Evolutionary conservation across 179 eudicot species (phyloP).

Genomic region (Silene noctiflora): DNA sequence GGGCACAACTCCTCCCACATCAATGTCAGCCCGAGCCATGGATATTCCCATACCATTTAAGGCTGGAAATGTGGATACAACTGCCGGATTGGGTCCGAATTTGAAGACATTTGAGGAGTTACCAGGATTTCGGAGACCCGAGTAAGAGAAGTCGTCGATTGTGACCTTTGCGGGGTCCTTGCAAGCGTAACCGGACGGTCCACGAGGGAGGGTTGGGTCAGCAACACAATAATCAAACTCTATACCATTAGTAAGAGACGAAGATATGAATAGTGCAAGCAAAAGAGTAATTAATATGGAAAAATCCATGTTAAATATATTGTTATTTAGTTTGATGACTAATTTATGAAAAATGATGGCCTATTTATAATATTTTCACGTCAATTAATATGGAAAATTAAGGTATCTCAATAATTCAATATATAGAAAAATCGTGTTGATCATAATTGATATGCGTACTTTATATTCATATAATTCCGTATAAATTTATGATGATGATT

Average conservation of each 20-base stretch:
- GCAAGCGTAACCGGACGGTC: not conserved
- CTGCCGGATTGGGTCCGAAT: not conserved
- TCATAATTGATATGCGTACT: no score
- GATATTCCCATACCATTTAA: slow-evolving; percentile 1
- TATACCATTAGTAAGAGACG: not conserved
- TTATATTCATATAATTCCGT: no score
- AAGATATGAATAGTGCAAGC: not conserved
- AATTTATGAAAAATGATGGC: no score
- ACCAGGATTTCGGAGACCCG: not conserved
- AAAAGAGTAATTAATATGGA: not conserved
- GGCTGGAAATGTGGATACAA: not conserved
- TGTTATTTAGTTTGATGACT: no score
- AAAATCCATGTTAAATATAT: not conserved
- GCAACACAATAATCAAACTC: not conserved
- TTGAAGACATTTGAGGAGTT: not conserved
- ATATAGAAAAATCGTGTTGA: no score
- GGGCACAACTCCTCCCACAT: slow-evolving; percentile 3
- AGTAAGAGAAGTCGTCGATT: not conserved
- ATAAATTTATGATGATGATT: no score
- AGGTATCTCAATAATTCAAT: no score
- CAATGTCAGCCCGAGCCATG: not conserved
- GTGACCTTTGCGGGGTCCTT: slow-evolving; percentile 1
- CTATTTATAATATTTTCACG: no score
- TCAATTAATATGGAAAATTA: no score
- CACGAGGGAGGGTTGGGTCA: not conserved